Base-by-base conservation (phyloP, 306 rosid species). In the Mucuna pruriens region DNA sequence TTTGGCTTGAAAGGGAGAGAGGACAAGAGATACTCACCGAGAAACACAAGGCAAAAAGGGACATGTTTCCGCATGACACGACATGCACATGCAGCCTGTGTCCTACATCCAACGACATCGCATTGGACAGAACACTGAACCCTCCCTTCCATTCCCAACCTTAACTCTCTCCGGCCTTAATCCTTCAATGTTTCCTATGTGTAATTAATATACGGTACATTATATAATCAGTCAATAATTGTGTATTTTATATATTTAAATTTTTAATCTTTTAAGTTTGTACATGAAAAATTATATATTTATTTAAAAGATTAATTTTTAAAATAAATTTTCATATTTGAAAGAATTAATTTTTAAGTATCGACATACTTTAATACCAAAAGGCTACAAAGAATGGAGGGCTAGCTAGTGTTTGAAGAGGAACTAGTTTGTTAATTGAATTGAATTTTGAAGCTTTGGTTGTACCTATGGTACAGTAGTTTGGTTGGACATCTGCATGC, bases 1-100 rank as follows among this genome's bases (percentile, higher is more conserved):
- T 74, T 74, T 79, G 81, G 42, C 74, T 42, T 67, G 40, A 84
- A 79, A 84, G 20, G 60, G 71, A 38, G 69, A 17, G 22, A 38
- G n/a, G 11, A 26, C 8, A 42, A 1, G 25, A 46, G 29, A 80
- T 72, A 64, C n/a, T 64, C 72, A 33, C 2, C 31, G 2, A 66
- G 40, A 81, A 75, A 54, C 20, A 44, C 11, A 51, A 40, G 15
- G 76, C 13, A 11, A 22, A 26, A 48, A 20, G 38, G 42, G 40
- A 22, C 12, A 42, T 54, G 23, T 55, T 68, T 69, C 42, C 55
- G 7, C 29, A 44, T 70, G 51, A 79, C 44, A 42, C 58, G 83
- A 79, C 83, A 57, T 9, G 57, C 38, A 70, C 70, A 69, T 70
- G 82, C 71, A 22, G 48, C 23, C 8, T 55, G 49, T 70, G 62